phyloP scores from a whole-genome alignment of 208 protist species.

The Leishmania lainsoni region DNA sequence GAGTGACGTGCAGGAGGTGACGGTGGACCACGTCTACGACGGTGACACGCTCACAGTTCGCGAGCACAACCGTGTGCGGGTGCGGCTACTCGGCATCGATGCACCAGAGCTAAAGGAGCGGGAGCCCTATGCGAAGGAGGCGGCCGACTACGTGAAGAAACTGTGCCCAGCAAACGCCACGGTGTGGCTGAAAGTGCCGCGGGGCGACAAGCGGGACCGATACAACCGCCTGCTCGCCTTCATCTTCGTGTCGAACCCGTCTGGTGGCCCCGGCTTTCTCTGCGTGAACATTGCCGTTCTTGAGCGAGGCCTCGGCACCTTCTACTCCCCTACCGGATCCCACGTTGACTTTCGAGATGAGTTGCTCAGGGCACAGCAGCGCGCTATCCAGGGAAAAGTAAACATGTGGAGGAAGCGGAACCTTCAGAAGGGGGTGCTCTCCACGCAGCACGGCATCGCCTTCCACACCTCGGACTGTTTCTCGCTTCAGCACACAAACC shows the following conservation, averaged over 20 bases:
- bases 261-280: conserved; percentile 30
- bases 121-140: conserved; percentile 57
- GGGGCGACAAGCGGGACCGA: conserved; percentile 30
- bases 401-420: conserved; percentile 56
- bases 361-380: conserved; percentile 38
- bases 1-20: conserved; percentile 34
- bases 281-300: conserved; percentile 59
- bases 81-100: conserved; percentile 63
- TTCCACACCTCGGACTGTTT: conserved; percentile 48
- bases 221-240: conserved; percentile 49
- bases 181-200: conserved; percentile 37
- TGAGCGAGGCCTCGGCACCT: conserved; percentile 48
- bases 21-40: conserved; percentile 61
- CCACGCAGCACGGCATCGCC: conserved; percentile 44
- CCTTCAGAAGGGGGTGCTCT: conserved; percentile 33
- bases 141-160: conserved; percentile 40
- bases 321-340: conserved; percentile 37
- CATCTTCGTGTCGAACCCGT: conserved; percentile 42
- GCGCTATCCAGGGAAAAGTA: conserved; percentile 19
- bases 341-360: conserved; percentile 16
- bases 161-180: conserved; percentile 33
- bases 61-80: conserved; percentile 35
- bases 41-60: conserved; percentile 65
- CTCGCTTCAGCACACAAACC: conserved; percentile 22
- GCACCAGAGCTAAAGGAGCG: conserved; percentile 48